These are phyloP conservation scores for Liquidambar formosana DNA, from an alignment of 164 flowering plant genomes.

Conservation along the genomic window DNA sequence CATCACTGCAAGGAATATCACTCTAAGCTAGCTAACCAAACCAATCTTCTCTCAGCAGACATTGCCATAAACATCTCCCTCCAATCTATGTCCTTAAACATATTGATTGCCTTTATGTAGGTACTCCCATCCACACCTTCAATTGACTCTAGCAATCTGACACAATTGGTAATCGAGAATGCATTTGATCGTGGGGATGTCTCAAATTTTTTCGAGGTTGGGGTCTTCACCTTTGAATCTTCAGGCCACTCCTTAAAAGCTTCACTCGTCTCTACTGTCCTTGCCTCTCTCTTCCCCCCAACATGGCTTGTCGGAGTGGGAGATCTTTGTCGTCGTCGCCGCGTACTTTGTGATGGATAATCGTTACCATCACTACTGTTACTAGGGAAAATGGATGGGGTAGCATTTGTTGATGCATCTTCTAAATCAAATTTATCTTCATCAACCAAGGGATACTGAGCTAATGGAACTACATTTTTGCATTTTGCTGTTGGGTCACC, in stretches of 20 bases:
- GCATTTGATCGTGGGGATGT: neutral
- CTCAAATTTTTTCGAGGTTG: neutral
- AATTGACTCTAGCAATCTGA: constrained; percentile 12
- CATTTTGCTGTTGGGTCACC: constrained; percentile 1
- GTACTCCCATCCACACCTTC: constrained; percentile 19
- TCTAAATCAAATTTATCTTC: constrained; percentile 9
- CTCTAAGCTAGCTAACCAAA: constrained; percentile 16
- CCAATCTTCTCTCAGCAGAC: constrained; percentile 15
- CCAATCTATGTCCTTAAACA: constrained; percentile 20
- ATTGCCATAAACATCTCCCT: constrained; percentile 23
- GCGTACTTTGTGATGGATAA: constrained; percentile 2
- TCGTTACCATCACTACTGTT: constrained; percentile 10
- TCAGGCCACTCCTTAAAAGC: constrained; percentile 2
- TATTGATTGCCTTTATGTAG: constrained; percentile 15
- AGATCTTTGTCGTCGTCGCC: neutral
- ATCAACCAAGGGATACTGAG: neutral
- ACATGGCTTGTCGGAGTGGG: constrained; percentile 6
- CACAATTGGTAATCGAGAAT: constrained; percentile 15
- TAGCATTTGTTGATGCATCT: constrained; percentile 17
- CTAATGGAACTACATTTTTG: neutral
- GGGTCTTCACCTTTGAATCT: neutral
- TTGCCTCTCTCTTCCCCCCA: neutral
- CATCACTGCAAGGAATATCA: neutral
- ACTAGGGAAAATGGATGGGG: constrained; percentile 10
- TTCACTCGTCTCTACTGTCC: neutral